Evolutionary conservation across 2,329 filamentous ascomycete species (phyloP).

Genomic region (Samsoniella hepiali): DNA sequence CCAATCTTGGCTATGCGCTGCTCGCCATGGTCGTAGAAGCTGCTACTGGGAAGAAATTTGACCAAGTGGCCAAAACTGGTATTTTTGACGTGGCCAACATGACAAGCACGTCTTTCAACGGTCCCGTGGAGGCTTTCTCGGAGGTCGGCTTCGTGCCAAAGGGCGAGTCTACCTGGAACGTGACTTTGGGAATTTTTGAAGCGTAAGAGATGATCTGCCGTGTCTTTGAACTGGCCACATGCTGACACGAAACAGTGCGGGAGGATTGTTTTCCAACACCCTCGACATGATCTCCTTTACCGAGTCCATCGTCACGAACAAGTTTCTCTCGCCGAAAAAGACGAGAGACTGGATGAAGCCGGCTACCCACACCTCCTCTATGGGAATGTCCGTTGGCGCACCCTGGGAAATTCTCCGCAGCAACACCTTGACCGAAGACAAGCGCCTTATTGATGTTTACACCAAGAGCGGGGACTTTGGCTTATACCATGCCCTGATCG

Average conservation of each 20-base stretch:
- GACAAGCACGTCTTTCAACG: conserved; percentile 36
- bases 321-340: conserved; percentile 36
- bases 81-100: conserved; percentile 44
- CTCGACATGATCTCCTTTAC: conserved; percentile 41
- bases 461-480: conserved; percentile 45
- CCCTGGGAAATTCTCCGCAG: conserved; percentile 47
- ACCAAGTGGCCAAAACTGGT: conserved; percentile 36
- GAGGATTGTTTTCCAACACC: conserved; percentile 41
- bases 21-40: conserved; percentile 45
- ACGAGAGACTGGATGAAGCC: conserved; percentile 48
- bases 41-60: conserved; percentile 38
- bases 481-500: conserved; percentile 38
- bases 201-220: conserved; percentile 29
- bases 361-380: conserved; percentile 34
- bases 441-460: conserved; percentile 44
- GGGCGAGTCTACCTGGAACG: conserved; percentile 34
- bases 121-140: conserved; percentile 28
- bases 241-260: conserved; percentile 28
- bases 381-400: conserved; percentile 38
- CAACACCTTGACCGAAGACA: conserved; percentile 35
- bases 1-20: conserved; percentile 45
- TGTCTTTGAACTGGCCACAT: background rate
- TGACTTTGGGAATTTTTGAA: conserved; percentile 32
- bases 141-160: conserved; percentile 35
- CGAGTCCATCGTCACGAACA: conserved; percentile 40